These are phyloP conservation scores for Sordariomycetes sp. DNA, from an alignment of 2,329 filamentous ascomycete genomes.

Conservation along the genomic window DNA sequence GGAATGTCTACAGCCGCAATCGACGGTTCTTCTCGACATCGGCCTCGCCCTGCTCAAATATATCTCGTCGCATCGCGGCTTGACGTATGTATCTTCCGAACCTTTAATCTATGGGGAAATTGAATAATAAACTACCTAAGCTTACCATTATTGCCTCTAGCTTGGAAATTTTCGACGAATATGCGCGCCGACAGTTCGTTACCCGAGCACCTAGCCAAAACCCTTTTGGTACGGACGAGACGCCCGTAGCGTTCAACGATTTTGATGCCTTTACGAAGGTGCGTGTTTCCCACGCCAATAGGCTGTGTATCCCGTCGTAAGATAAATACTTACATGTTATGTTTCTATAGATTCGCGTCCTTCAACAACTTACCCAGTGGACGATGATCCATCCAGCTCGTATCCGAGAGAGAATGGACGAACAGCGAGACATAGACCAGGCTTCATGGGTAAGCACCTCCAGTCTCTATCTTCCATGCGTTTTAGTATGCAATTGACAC, in stretches of 20 bases:
- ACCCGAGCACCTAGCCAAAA: conserved; percentile 69
- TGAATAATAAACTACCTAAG: neutral
- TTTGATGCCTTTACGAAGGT: conserved; percentile 77
- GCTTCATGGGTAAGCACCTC: conserved; percentile 62
- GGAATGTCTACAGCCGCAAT: conserved; percentile 73
- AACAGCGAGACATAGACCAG: conserved; percentile 70
- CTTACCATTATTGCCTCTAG: conserved; percentile 34
- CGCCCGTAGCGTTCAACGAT: conserved; percentile 59
- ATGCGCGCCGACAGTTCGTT: conserved; percentile 76
- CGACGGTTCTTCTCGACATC: conserved; percentile 63
- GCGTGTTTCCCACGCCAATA: conserved; percentile 6
- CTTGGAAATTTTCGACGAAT: conserved; percentile 81
- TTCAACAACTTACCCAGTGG: conserved; percentile 86
- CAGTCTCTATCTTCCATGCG: conserved; percentile 8
- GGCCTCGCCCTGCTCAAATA: conserved; percentile 82
- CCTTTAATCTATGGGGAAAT: neutral
- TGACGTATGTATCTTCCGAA: conserved; percentile 29
- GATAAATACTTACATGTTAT: neutral
- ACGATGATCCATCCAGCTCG: conserved; percentile 77
- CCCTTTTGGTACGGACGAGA: conserved; percentile 71
- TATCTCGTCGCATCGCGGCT: conserved; percentile 81
- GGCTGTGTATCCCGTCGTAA: neutral
- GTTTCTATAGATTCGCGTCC: conserved; percentile 46
- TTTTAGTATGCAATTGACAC: conserved; percentile 10
- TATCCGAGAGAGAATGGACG: conserved; percentile 74